phyloP scores from a whole-genome alignment of 306 rosid species.

The Echinosophora koreensis region DNA sequence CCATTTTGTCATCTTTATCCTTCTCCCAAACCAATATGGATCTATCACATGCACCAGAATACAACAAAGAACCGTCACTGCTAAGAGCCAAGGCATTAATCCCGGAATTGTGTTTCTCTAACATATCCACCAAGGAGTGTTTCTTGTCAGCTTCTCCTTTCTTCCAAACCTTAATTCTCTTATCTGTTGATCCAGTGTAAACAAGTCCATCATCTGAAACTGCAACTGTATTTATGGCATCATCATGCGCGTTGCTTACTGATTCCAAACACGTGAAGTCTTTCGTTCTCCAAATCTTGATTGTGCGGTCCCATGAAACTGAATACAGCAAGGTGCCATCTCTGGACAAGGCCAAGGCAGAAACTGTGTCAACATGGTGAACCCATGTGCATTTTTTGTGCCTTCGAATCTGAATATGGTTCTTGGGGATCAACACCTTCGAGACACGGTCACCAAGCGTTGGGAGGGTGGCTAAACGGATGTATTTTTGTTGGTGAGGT shows the following conservation, averaged over 20 bases:
- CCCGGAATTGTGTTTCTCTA: conserved; percentile 83
- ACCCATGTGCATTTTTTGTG: conserved; percentile 92
- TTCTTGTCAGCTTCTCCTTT: conserved; percentile 58
- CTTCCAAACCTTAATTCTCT: conserved; percentile 82
- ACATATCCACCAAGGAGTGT: conserved; percentile 56
- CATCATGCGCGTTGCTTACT: conserved; percentile 74
- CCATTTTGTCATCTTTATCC: conserved; percentile 52
- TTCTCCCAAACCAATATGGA: conserved; percentile 80
- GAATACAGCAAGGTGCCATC: conserved; percentile 76
- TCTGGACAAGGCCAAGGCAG: conserved; percentile 76
- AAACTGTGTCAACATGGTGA: conserved; percentile 89
- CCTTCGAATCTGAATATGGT: conserved; percentile 78
- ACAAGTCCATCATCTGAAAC: conserved; percentile 67
- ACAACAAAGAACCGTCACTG: conserved; percentile 64
- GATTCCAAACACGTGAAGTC: conserved; percentile 91
- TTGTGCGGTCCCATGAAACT: conserved; percentile 90
- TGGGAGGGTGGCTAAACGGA: conserved; percentile 82
- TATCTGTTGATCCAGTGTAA: conserved; percentile 91
- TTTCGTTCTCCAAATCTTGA: conserved; percentile 80
- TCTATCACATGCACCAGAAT: conserved; percentile 90
- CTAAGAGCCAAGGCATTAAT: conserved; percentile 81
- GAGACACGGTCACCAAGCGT: conserved; percentile 72
- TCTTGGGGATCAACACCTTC: conserved; percentile 66
- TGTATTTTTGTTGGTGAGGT: conserved; percentile 53
- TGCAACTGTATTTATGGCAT: conserved; percentile 84